phyloP scores from a whole-genome alignment of 108 stramenopile genomes.

The Fragilaria radians region DNA sequence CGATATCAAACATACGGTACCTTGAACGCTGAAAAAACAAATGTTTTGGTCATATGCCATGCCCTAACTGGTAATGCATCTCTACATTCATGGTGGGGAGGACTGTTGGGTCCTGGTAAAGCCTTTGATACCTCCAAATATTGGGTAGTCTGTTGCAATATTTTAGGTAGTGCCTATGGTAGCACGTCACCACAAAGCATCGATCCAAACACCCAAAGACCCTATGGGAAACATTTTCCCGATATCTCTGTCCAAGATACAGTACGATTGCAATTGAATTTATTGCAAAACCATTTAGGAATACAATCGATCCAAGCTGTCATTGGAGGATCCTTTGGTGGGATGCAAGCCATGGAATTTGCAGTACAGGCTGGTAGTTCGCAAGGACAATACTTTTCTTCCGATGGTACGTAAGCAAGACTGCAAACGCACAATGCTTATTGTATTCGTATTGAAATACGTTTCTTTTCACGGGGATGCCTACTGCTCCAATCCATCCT shows the following conservation, averaged over 20 bases:
- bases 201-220: slow-evolving; percentile 35
- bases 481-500: neutral
- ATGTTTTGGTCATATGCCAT: slow-evolving; percentile 92
- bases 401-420: slow-evolving; percentile 19
- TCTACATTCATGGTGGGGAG: slow-evolving; percentile 94
- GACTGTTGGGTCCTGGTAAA: slow-evolving; percentile 71
- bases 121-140: slow-evolving; percentile 92
- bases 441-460: too few relatives aligned
- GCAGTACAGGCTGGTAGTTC: slow-evolving; percentile 71
- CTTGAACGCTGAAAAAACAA: slow-evolving; percentile 71
- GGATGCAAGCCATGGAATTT: slow-evolving; percentile 94
- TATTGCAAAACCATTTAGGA: slow-evolving; percentile 69
- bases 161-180: slow-evolving; percentile 88
- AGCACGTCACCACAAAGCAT: slow-evolving; percentile 62
- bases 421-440: too few relatives aligned
- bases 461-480: neutral
- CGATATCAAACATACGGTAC: slow-evolving; percentile 90
- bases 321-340: slow-evolving; percentile 92
- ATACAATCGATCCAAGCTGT: slow-evolving; percentile 76
- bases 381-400: slow-evolving; percentile 17
- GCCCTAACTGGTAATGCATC: slow-evolving; percentile 91
- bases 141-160: slow-evolving; percentile 86
- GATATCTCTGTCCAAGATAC: slow-evolving; percentile 87
- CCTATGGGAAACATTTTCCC: slow-evolving; percentile 81
- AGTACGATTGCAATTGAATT: slow-evolving; percentile 66